Percentiles rank a stretch among this genome's conserved stretches.
Conservation (phyloP, 2,329 filamentous ascomycete species). For the Fusarium tanahbumbuense region DNA sequence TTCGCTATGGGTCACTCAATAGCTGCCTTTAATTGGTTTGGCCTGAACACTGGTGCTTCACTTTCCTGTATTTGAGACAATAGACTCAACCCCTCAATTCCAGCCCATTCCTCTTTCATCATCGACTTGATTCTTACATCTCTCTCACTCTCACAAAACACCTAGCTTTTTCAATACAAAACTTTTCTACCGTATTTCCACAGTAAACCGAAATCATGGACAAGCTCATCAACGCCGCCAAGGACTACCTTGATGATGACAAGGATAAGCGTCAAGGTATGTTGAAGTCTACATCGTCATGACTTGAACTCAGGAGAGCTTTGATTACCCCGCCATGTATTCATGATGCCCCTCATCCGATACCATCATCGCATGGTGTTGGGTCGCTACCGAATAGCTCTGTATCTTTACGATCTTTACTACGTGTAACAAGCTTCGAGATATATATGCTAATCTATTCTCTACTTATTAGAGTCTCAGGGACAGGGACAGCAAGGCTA, state of each 20-base stretch:
- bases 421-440: neutral
- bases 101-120: slow-evolving; percentile 18
- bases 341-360: slow-evolving; percentile 33
- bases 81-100: slow-evolving; percentile 23
- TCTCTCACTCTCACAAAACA: neutral
- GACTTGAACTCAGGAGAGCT: neutral
- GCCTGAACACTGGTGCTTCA: slow-evolving; percentile 1
- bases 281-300: slow-evolving; percentile 2
- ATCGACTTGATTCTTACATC: slow-evolving; percentile 14
- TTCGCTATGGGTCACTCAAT: neutral
- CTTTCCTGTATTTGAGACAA: slow-evolving; percentile 9
- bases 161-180: neutral
- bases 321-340: slow-evolving; percentile 41
- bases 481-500: slow-evolving; percentile 23
- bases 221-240: slow-evolving; percentile 53
- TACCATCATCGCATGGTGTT: neutral
- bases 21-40: neutral
- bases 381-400: neutral
- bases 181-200: neutral
- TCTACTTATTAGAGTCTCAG: slow-evolving; percentile 21
- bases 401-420: neutral
- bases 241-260: slow-evolving; percentile 52
- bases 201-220: slow-evolving; percentile 50
- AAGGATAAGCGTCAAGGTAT: slow-evolving; percentile 46
- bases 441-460: slow-evolving; percentile 7